Conservation (phyloP, 2,329 filamentous ascomycete genomes). For the Berkeleyomyces basicola region DNA sequence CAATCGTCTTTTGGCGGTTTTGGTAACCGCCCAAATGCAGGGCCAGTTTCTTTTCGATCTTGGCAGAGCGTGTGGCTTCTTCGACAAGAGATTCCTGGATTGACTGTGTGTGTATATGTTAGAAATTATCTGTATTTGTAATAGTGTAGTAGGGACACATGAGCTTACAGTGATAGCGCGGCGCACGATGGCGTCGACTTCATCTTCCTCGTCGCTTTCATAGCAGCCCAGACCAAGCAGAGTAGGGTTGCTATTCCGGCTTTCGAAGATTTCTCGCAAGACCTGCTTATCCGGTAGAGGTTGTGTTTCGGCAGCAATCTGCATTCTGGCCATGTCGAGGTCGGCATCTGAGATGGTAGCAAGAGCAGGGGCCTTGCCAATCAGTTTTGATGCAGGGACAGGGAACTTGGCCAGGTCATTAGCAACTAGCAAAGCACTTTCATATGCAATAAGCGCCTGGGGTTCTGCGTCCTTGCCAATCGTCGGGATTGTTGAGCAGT, state of each 20-base stretch:
- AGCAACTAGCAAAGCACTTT: constrained; percentile 64
- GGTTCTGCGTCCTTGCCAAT: constrained; percentile 39
- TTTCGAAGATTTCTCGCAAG: constrained; percentile 37
- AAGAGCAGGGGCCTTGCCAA: constrained; percentile 42
- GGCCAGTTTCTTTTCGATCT: constrained; percentile 83
- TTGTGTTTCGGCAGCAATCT: constrained; percentile 56
- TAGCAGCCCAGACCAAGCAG: constrained; percentile 73
- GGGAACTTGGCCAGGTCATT: constrained; percentile 65
- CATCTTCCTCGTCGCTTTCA: constrained; percentile 56
- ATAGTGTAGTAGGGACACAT: not conserved
- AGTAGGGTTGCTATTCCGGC: constrained; percentile 35
- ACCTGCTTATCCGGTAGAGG: constrained; percentile 30
- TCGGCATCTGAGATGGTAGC: constrained; percentile 52
- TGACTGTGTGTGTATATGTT: constrained; percentile 26
- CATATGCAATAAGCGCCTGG: constrained; percentile 54
- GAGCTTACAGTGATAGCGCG: constrained; percentile 55
- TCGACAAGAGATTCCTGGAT: constrained; percentile 58
- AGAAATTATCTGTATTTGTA: not conserved
- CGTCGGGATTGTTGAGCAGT: constrained; percentile 48
- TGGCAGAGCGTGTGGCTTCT: constrained; percentile 65
- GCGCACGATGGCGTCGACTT: constrained; percentile 45
- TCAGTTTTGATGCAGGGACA: constrained; percentile 48
- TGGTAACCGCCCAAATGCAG: constrained; percentile 83
- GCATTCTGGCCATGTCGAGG: constrained; percentile 57
- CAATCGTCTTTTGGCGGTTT: constrained; percentile 64